Percentiles rank a stretch among this genome's conserved stretches.
Evolutionary conservation across 2,329 filamentous ascomycete genomes (phyloP).

Genomic region (Ophiocordyceps robertsii): DNA sequence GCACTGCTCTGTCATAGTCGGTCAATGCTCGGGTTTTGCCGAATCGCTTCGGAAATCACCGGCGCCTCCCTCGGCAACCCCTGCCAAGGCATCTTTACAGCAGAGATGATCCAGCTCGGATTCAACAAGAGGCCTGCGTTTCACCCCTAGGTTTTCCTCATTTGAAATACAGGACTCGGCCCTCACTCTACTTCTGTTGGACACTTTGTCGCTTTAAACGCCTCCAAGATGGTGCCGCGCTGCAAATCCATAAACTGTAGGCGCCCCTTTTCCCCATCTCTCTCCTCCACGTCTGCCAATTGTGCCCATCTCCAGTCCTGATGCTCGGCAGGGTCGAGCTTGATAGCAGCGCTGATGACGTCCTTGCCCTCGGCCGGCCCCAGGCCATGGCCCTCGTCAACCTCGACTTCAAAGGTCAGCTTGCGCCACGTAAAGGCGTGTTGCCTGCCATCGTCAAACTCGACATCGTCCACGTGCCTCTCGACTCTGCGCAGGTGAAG

Average conservation of each 20-base stretch:
- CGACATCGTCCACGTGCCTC: conserved; percentile 1
- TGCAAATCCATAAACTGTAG: neutral
- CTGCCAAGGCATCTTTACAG: too few species aligned
- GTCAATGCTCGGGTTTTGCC: too few species aligned
- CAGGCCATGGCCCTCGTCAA: neutral
- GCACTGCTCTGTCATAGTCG: too few species aligned
- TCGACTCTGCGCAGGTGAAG: conserved; percentile 1
- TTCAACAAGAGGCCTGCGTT: too few species aligned
- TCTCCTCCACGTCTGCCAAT: conserved; percentile 1
- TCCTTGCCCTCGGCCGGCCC: neutral
- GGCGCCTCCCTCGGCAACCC: too few species aligned
- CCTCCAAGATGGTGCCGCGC: neutral
- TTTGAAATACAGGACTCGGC: too few species aligned
- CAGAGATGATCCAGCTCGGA: too few species aligned
- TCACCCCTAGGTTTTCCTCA: too few species aligned
- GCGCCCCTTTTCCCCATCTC: neutral
- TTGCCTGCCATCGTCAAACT: conserved; percentile 1
- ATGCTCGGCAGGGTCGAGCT: conserved; percentile 4
- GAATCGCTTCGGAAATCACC: too few species aligned
- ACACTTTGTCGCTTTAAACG: neutral
- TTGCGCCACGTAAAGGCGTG: conserved; percentile 4
- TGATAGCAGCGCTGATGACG: neutral
- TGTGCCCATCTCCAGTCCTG: conserved; percentile 5
- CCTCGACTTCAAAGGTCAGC: conserved; percentile 3
- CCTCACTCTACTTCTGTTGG: neutral